Evolutionary conservation across 2,329 filamentous ascomycete genomes (phyloP), one percentile per base, ranked within the genome.

Genomic region (Purpureocillium lavendulum): DNA sequence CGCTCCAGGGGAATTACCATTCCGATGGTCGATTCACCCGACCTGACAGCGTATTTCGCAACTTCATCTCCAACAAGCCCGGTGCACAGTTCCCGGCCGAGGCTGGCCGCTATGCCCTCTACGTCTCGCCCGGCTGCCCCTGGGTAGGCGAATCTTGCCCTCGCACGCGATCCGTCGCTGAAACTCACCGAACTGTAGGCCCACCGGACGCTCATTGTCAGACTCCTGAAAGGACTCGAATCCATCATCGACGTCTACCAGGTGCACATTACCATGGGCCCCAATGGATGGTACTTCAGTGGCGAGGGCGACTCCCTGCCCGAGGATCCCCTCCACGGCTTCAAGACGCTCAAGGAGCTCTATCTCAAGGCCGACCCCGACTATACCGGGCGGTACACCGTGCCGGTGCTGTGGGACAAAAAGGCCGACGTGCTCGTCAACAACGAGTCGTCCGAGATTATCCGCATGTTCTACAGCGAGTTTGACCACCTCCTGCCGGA

Each of bases 401-500:
- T 89, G 2, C 84, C 84, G 0, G 77, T 81, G 0, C 67, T 88
- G 9, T 85, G 77, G 67, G 82, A 86, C 48, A 82, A 77, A 56
- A 76, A 82, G 56, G 67, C 69, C 17, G 73, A 80, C 36, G 75
- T 70, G 13, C 84, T 90, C 48, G 86, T 92, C 34, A 88, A 76
- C 69, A 94, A 94, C 47, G 87, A 92, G 66, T 84, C 80, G 40
- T 77, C 77, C 38, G 87, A 92, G 58, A 90, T 92, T 49, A 87
- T 92, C 49, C 75, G 85, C 47, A 89, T 90, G 82, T 67, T 92
- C 45, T 87, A 87, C 60, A 70, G 71, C 10, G 82, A 78, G 40
- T 88, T 89, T 51, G 83, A 89, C 45, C 63, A 70, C 35, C 52
- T 80, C 6, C 54, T 82, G 2, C 70, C 72, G 0, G 65, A 67